Conservation (phyloP, 192 early-diverging fungal species). For the Mortierella claussenii region DNA sequence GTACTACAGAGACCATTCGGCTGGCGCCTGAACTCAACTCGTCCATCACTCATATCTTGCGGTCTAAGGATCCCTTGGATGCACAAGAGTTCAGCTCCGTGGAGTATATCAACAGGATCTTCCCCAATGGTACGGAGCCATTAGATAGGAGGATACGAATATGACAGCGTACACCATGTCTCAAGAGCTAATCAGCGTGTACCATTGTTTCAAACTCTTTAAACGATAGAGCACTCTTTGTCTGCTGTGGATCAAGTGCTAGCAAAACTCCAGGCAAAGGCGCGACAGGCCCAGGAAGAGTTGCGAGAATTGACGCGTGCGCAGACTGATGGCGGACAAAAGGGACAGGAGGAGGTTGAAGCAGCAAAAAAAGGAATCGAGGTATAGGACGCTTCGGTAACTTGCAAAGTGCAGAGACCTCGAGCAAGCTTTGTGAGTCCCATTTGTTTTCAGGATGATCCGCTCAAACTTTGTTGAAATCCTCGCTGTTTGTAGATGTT, state of each 20-base stretch:
- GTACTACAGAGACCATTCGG: conserved; percentile 47
- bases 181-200: no score
- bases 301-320: conserved; percentile 76
- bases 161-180: no score
- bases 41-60: conserved; percentile 63
- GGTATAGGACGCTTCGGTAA: conserved; percentile 53
- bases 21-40: conserved; percentile 68
- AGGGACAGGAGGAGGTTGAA: conserved; percentile 71
- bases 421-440: no score
- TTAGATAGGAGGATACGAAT: background rate
- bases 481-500: no score
- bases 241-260: conserved; percentile 72
- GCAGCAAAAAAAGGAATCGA: conserved; percentile 80
- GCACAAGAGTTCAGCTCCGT: conserved; percentile 76
- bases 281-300: conserved; percentile 68
- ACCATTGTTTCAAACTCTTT: no score
- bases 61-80: conserved; percentile 72
- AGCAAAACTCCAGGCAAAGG: conserved; percentile 67
- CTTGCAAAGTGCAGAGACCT: no score
- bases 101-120: conserved; percentile 83
- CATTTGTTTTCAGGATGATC: no score
- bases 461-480: no score
- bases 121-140: conserved; percentile 73
- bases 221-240: conserved; percentile 76
- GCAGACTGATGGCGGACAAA: conserved; percentile 71